Percentiles rank a stretch among this genome's conserved stretches.
These are phyloP conservation scores for Rhodamnia argentea DNA, from an alignment of 345 rosid genomes.

Conservation along the genomic window DNA sequence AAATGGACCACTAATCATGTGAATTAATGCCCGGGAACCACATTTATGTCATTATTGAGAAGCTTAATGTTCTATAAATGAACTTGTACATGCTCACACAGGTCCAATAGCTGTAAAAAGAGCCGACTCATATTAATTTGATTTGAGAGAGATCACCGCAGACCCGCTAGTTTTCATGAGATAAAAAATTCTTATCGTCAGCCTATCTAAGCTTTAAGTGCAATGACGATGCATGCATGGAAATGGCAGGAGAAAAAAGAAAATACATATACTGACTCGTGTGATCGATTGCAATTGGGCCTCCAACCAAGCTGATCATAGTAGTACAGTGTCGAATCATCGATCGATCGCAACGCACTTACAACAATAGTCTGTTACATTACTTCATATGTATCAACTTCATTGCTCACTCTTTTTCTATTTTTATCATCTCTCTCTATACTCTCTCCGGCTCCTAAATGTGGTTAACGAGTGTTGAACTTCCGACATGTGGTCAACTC, in stretches of 20 bases:
- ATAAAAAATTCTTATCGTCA: not conserved
- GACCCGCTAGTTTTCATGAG: not conserved
- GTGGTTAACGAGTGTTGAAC: too few relatives aligned
- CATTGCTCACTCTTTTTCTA: not conserved
- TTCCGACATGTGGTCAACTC: too few relatives aligned
- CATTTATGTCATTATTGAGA: not conserved
- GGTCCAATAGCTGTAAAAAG: not conserved
- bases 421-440: not conserved
- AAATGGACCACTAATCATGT: too few relatives aligned
- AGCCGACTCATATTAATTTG: not conserved
- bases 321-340: not conserved
- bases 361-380: not conserved
- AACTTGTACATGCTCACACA: not conserved
- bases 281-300: not conserved
- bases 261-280: not conserved
- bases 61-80: not conserved
- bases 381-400: not conserved
- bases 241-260: not conserved
- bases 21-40: too few relatives aligned
- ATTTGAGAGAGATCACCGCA: not conserved
- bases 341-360: not conserved
- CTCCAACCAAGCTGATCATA: not conserved
- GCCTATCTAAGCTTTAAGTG: not conserved
- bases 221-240: not conserved
- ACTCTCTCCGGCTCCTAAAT: conserved; percentile 29